These are phyloP conservation scores for Phoma sp. DNA, from an alignment of 2,329 filamentous ascomycete species.

Conservation along the genomic window DNA sequence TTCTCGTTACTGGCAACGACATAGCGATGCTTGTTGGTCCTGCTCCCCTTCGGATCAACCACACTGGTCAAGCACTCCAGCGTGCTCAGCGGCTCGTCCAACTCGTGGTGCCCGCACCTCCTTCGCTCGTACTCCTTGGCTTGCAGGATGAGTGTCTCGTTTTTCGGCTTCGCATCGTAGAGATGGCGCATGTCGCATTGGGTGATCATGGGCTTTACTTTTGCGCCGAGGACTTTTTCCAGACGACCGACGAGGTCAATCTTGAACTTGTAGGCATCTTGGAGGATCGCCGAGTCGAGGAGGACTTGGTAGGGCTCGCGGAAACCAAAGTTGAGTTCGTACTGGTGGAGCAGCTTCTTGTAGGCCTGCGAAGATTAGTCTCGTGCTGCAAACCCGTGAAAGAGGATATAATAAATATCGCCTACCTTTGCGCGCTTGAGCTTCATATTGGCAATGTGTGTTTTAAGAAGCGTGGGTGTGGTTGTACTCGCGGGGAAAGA, in stretches of 20 bases:
- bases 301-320: conserved; percentile 83
- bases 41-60: conserved; percentile 76
- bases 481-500: neutral
- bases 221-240: conserved; percentile 83
- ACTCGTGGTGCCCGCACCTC: conserved; percentile 79
- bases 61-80: conserved; percentile 76
- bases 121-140: conserved; percentile 79
- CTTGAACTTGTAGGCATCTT: conserved; percentile 81
- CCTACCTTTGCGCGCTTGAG: conserved; percentile 43
- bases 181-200: conserved; percentile 83
- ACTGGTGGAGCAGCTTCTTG: conserved; percentile 93
- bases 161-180: conserved; percentile 66
- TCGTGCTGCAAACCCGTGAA: conserved; percentile 55
- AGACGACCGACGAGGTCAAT: conserved; percentile 82
- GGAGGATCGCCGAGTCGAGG: conserved; percentile 86
- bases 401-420: neutral
- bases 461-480: conserved; percentile 2
- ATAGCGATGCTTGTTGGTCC: conserved; percentile 79
- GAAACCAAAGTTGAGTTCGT: conserved; percentile 86
- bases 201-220: conserved; percentile 85
- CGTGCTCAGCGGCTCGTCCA: conserved; percentile 73
- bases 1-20: conserved; percentile 77
- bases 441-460: conserved; percentile 35
- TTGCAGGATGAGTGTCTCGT: conserved; percentile 70
- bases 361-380: conserved; percentile 76